Percentiles rank a stretch among this genome's conserved stretches.
Conservation (phyloP, 2,329 filamentous ascomycete species). For the Pseudogymnoascus sp. region DNA sequence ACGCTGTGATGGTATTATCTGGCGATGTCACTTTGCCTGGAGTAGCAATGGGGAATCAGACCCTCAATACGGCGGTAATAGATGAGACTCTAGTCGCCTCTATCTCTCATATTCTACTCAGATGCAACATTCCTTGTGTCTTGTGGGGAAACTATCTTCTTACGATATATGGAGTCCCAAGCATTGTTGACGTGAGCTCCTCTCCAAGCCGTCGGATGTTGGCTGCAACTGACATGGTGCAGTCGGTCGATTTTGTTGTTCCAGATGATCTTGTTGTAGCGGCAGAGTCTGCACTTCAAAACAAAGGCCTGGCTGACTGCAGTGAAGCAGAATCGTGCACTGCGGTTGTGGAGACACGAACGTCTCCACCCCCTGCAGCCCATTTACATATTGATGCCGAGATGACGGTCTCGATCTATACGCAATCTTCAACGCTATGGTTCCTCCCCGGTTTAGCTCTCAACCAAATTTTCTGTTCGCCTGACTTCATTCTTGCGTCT, state of each 20-base stretch:
- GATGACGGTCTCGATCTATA: background rate
- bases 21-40: background rate
- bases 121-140: background rate
- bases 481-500: background rate
- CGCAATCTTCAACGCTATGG: background rate
- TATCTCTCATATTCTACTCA: background rate
- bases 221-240: background rate
- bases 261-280: background rate
- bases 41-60: background rate
- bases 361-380: background rate
- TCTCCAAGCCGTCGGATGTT: background rate
- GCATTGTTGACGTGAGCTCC: background rate
- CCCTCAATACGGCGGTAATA: background rate
- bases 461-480: background rate
- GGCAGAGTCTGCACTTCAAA: background rate
- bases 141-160: slow-evolving; percentile 8
- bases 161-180: background rate
- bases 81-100: background rate
- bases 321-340: background rate
- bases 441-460: background rate
- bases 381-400: background rate
- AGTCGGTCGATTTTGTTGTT: background rate
- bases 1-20: background rate
- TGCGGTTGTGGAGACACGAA: background rate
- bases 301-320: background rate